These are phyloP conservation scores for Amanita pallidorosea DNA, from an alignment of 768 basidiomycete genomes.

Conservation along the genomic window DNA sequence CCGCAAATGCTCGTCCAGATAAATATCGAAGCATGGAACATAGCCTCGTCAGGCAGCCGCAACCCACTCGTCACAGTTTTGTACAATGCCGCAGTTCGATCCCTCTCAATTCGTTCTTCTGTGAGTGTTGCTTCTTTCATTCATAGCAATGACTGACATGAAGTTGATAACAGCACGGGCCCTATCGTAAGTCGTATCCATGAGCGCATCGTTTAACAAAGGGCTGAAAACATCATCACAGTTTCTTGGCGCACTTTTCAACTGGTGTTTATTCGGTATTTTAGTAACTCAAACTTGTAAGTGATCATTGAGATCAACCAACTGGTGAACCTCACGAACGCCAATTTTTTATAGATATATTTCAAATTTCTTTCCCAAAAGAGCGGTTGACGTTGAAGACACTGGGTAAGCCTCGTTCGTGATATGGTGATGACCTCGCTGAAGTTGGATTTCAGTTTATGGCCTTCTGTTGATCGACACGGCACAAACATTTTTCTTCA, in stretches of 20 bases:
- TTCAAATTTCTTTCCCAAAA: constrained; percentile 3
- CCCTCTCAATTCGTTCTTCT: constrained; percentile 3
- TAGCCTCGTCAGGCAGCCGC: neutral
- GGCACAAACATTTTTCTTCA: constrained; percentile 2
- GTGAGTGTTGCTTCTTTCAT: neutral
- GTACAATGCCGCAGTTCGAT: neutral
- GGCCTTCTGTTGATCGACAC: neutral
- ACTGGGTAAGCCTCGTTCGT: neutral
- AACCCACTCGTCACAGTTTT: neutral
- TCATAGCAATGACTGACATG: neutral
- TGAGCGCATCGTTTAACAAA: neutral
- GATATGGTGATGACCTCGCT: neutral
- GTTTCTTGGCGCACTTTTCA: neutral
- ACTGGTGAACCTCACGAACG: neutral
- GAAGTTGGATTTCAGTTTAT: neutral
- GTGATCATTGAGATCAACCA: neutral
- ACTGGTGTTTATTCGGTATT: constrained; percentile 6
- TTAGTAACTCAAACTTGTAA: constrained; percentile 1
- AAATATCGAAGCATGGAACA: neutral
- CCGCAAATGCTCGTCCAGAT: neutral
- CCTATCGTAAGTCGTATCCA: constrained; percentile 1
- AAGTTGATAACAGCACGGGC: neutral
- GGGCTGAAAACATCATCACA: neutral
- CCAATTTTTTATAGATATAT: neutral
- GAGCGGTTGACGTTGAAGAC: neutral